A percentile compares a stretch with the other conserved stretches of the same genome.
Conservation (phyloP, 2,329 filamentous ascomycete genomes). For the Emmonsia crescens region DNA sequence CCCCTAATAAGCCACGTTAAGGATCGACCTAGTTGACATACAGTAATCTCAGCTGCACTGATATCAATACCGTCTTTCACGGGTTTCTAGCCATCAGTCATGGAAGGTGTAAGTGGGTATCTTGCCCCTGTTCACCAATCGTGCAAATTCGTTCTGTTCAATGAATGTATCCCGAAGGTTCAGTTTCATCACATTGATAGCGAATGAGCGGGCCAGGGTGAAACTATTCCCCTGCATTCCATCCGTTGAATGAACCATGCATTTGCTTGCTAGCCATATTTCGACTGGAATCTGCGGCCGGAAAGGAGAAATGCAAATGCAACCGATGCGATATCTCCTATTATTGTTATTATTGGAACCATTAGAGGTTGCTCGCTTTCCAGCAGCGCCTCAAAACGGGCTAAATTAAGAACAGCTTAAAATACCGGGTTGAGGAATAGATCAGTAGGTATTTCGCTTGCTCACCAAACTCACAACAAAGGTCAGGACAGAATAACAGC, state of each 20-base stretch:
- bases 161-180: background rate
- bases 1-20: background rate
- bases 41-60: background rate
- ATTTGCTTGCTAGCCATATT: background rate
- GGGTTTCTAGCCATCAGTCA: background rate
- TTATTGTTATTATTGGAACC: conserved; percentile 1
- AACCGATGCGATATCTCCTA: background rate
- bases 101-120: background rate
- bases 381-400: background rate
- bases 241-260: background rate
- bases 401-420: background rate
- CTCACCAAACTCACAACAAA: background rate
- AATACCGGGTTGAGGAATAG: background rate
- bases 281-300: background rate
- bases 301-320: background rate
- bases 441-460: background rate
- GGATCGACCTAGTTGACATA: background rate
- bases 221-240: background rate
- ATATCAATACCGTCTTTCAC: background rate
- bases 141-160: background rate
- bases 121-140: background rate
- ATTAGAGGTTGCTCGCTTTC: background rate
- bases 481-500: background rate
- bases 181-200: background rate
- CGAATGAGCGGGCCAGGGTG: background rate